Evolutionary conservation across 805 yeast species (phyloP).

Genomic region (Pichia kluyveri): DNA sequence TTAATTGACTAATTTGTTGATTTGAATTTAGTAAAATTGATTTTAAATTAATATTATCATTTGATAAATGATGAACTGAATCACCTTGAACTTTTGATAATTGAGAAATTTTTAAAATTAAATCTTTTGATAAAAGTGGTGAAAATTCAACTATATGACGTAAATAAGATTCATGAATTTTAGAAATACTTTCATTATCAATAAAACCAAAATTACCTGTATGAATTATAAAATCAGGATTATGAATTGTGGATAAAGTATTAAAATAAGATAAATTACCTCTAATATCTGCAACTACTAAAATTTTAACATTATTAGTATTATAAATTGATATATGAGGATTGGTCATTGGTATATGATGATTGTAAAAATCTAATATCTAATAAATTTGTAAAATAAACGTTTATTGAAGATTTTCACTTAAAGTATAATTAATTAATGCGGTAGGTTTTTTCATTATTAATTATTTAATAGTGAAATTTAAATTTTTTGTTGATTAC

Average conservation of each 20-base stretch:
- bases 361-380: too few relatives aligned
- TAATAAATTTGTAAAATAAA: too few relatives aligned
- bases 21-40: conserved; percentile 16
- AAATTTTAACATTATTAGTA: conserved; percentile 6
- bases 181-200: conserved; percentile 44
- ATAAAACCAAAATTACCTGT: conserved; percentile 79
- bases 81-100: conserved; percentile 38
- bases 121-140: conserved; percentile 41
- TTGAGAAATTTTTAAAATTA: conserved; percentile 43
- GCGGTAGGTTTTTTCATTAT: too few relatives aligned
- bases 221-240: conserved; percentile 50
- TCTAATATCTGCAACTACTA: conserved; percentile 42
- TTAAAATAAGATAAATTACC: conserved; percentile 45
- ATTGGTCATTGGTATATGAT: not conserved
- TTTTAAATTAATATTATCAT: conserved; percentile 29
- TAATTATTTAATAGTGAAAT: too few relatives aligned
- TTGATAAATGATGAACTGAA: conserved; percentile 29
- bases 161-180: conserved; percentile 47
- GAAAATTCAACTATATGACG: conserved; percentile 63
- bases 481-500: too few relatives aligned
- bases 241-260: conserved; percentile 34
- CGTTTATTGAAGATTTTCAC: too few relatives aligned
- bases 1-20: conserved; percentile 2
- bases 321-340: not conserved
- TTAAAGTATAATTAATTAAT: too few relatives aligned